A percentile compares a stretch with the other conserved stretches of the same genome.
These are phyloP conservation scores for Schoenoplectus triqueter DNA, from an alignment of 202 grass and related monocot genomes.

Conservation along the genomic window DNA sequence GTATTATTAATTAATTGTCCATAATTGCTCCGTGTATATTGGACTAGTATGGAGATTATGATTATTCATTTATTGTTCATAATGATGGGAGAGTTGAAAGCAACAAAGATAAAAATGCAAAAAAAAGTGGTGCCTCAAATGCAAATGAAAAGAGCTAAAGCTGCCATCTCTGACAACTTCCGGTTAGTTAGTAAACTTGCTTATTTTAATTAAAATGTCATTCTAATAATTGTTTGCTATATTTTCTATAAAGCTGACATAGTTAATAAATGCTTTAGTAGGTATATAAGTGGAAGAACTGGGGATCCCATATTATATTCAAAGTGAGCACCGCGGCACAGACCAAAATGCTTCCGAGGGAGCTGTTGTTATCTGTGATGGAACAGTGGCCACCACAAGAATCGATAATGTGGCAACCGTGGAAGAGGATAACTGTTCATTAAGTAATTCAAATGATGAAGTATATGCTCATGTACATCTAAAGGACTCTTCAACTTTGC, in stretches of 20 bases:
- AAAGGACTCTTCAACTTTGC: too few relatives aligned
- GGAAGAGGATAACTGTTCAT: neutral
- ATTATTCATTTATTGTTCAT: too few relatives aligned
- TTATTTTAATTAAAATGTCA: too few relatives aligned
- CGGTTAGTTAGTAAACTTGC: conserved; percentile 41
- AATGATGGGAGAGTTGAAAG: too few relatives aligned
- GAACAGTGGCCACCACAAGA: neutral
- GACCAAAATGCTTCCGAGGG: conserved; percentile 8
- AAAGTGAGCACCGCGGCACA: neutral
- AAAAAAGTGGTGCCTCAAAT: conserved; percentile 56
- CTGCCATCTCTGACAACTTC: conserved; percentile 68
- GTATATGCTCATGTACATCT: neutral
- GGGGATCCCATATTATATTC: neutral
- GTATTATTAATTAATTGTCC: too few relatives aligned
- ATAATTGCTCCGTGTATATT: too few relatives aligned
- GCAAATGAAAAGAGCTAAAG: conserved; percentile 69
- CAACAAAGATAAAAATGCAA: too few relatives aligned
- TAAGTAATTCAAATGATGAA: conserved; percentile 23
- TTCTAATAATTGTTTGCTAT: neutral
- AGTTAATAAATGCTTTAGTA: neutral
- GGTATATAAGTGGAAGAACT: neutral
- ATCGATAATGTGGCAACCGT: neutral
- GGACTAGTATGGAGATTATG: too few relatives aligned
- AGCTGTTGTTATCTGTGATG: neutral
- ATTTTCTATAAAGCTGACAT: neutral